Base-by-base conservation (phyloP, 352 stramenopile genomes). In the Globisporangium paroecandrum region DNA sequence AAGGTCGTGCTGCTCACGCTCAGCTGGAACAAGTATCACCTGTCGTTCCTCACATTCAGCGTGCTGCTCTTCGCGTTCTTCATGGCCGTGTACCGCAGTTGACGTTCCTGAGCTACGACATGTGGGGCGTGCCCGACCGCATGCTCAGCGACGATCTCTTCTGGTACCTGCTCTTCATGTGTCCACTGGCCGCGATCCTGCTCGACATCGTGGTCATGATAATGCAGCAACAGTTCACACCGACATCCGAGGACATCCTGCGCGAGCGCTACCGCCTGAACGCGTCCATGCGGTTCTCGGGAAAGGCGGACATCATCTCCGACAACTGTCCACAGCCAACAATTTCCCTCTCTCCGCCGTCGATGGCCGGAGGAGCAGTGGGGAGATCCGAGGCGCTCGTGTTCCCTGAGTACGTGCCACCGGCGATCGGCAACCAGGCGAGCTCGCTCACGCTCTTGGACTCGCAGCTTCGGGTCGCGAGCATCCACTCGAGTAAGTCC, bases 41-140 rank as follows among this genome's bases (percentile, higher is more conserved):
- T 79, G 18, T 43, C 49, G 4, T 70, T 90, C 24, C 62, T 93
- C 53, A 59, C 41, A 0, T 91, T 93, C 68, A 90, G 81, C 49
- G 60, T 81, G 10, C 57, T 53, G 41, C 76, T 93, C 38, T 93
- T 80, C 62, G 74, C 81, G 62, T 82, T 91, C 64, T 93, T 93
- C 68, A 69, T 91, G 29, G 25, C 79, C 32, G 74, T 86, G 1
- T 91, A 90, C 51, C 83, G 18, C 70, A 73, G 46, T 73, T 89
- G 59, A 89, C 83, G n/a, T 89, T 89, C 67, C 70, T 92, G 64
- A 83, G 82, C 70, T 86, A 71, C 65, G 83, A 90, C 66, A 90
- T 90, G 83, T 72, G 74, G 36, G 82, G 82, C 0, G 80, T 92
- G 2, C 77, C 83, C 0, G 18, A 47, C 0, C 66, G 67, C 15